Base-by-base conservation (phyloP, 2,329 filamentous ascomycete genomes). In the Ceratocystis cacaofunesta region DNA sequence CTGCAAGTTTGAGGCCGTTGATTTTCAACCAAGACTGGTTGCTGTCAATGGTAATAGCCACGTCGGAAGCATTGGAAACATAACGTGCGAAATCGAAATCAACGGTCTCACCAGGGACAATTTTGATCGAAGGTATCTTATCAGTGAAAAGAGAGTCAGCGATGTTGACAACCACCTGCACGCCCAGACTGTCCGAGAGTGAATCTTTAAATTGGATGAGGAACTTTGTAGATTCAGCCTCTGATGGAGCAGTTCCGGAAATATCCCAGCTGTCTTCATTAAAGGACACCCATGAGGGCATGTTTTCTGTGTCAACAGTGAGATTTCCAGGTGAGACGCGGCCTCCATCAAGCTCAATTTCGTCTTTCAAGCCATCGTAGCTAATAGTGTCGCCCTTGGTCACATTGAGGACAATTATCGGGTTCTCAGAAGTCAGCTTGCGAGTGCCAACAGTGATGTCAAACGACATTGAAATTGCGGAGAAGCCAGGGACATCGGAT, bases 401-500 rank as follows among this genome's bases (percentile, higher is more conserved):
- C 3, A 84, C 79, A 66, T 85, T 85, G 55, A 88, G 73, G 2
- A 75, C 73, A 63, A 89, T 76, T 7, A 78, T 72, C 5, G 81
- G 79, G 8, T 84, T 78, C 1, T 81, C 79, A 68, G 88, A 87
- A 1, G 81, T 81, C 50, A 95, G 76, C 69, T 86, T 81, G 73
- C 91, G 88, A 63, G 78, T 82, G 58, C 86, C 86, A 22, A 95
- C 84, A 1, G 86, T 78, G 44, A 96, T 81, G 5, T 85, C 84
- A 72, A 95, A 95, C 0, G 78, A 76, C 63, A 87, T 72, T 1
- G 82, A 80, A 8, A 82, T 79, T 1, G 85, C 86, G 4, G 87
- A 82, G 72, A 92, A 96, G 1, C 89, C 90, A n/a, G 82, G 77
- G 19, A 90, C 82, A 71, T 95, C 88, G 0, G 88, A 92, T 0